Evolutionary conservation across 2,329 filamentous ascomycete species (phyloP), one percentile per base, ranked within the genome.

Genomic region (Xylaria multiplex): DNA sequence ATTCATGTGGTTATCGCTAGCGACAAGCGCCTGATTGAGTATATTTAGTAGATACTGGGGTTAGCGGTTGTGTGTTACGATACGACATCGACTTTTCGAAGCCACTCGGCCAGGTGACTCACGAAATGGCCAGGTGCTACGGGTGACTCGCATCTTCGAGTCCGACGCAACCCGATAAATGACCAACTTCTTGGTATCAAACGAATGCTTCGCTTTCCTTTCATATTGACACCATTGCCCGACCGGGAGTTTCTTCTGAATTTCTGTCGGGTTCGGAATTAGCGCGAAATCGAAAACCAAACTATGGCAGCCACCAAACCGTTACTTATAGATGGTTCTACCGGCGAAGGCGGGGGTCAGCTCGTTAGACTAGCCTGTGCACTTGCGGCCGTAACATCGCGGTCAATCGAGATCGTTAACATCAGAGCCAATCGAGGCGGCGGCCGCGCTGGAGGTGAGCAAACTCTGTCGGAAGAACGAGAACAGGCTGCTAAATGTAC

Each of bases 271-370:
- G 16, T 42, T 14, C 13, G 13, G 46, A 2, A 49, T 37, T 19
- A 2, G 27, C 56, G 27, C 7, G 37, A 30, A 13, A 43, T 24
- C 2, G 6, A 53, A 13, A 3, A 24, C 40, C 45, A 45, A 48
- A 62, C 14, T 19, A 71, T 70, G 71, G 64, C 52, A 42, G 16
- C 65, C 3, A 60, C 58, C 56, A 70, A 70, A 32, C 66, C 67
- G 6, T 43, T 88, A 27, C 78, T 81, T 59, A 75, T 90, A 1
- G 86, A 89, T 69, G 88, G 87, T 16, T 77, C 81, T 13, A 85
- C 82, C 0, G 87, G 87, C 1, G 87, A 90, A 72, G 88, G 88
- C 4, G 88, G 87, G 3, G 88, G 88, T 2, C 88, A 90, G 69
- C 76, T 90, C 0, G 83, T 90, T 0, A 79, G 88, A 49, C 78